These are phyloP conservation scores for Cercis canadensis DNA, from an alignment of 306 rosid species.

Conservation along the genomic window DNA sequence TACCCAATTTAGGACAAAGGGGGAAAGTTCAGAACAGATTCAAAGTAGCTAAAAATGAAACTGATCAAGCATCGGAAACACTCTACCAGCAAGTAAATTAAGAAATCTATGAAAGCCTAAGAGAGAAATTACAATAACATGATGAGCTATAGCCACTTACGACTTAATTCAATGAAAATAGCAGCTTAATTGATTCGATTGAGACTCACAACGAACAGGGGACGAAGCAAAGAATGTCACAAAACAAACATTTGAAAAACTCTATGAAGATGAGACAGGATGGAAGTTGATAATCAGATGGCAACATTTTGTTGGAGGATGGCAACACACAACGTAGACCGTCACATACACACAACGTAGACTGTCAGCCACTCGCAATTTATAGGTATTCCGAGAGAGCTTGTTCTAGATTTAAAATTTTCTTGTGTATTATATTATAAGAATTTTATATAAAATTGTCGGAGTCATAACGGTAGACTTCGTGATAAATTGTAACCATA, in stretches of 20 bases:
- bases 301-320: slow-evolving; percentile 3
- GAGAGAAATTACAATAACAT: neutral
- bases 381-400: slow-evolving; percentile 36
- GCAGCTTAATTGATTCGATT: slow-evolving; percentile 6
- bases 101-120: slow-evolving; percentile 11
- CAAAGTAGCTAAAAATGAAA: neutral
- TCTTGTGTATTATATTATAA: too few species aligned
- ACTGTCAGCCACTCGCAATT: slow-evolving; percentile 9
- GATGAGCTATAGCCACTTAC: neutral
- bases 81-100: neutral
- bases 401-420: slow-evolving; percentile 16
- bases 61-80: neutral
- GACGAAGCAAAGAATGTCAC: neutral
- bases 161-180: slow-evolving; percentile 1
- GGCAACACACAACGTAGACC: too few species aligned
- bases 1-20: slow-evolving; percentile 15
- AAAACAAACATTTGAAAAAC: neutral
- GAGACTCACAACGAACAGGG: neutral
- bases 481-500: too few species aligned
- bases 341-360: neutral
- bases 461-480: too few species aligned
- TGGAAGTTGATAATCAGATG: neutral
- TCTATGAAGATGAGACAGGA: neutral
- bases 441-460: too few species aligned
- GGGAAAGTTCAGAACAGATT: slow-evolving; percentile 7